Base-by-base conservation (phyloP, 2,329 filamentous ascomycete species). In the Fusarium napiforme region DNA sequence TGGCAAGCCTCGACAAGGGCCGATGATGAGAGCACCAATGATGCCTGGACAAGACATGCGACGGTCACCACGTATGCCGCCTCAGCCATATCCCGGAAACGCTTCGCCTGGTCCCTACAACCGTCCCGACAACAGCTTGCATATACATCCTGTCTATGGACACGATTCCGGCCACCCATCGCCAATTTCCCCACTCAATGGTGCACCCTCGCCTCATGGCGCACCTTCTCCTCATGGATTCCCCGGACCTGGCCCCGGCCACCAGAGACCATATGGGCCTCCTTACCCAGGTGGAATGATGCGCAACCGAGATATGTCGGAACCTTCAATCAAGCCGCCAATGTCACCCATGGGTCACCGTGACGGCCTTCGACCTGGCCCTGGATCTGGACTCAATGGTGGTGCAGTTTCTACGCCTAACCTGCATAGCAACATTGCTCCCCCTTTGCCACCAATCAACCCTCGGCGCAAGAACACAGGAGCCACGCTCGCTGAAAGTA, bases 371-470 rank as follows among this genome's bases (percentile, higher is more conserved):
- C 82, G 85, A 34, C 79, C 81, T 7, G 80, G 82, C 8, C 80
- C 81, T 7, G 81, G 81, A 28, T 5, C 34, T 37, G 84, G 83
- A 72, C 65, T 82, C 19, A 77, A 81, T 4, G 73, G 74, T 4
- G 74, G 76, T 15, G 74, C 81, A 4, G 77, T 76, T 10, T 84
- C 83, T 18, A 82, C 82, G 10, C 81, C 83, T 2, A 83, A 83
- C 65, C 71, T 84, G 46, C 82, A 83, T 52, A 77, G 78, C 10
- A 79, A 76, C 16, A 74, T 78, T 32, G 83, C 82, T 5, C 88
- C 88, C 5, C 88, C 88, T 5, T 66, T 91, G 40, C 89, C 89
- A 5, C 88, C 88, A 4, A 88, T 91, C 77, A 90, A 90, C 76
- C 89, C 89, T 34, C 84, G 87, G 55, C 85, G 89, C 15, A 85